Evolutionary conservation across 495 filamentous ascomycete species (phyloP).

Genomic region (Daldinia concentrica): DNA sequence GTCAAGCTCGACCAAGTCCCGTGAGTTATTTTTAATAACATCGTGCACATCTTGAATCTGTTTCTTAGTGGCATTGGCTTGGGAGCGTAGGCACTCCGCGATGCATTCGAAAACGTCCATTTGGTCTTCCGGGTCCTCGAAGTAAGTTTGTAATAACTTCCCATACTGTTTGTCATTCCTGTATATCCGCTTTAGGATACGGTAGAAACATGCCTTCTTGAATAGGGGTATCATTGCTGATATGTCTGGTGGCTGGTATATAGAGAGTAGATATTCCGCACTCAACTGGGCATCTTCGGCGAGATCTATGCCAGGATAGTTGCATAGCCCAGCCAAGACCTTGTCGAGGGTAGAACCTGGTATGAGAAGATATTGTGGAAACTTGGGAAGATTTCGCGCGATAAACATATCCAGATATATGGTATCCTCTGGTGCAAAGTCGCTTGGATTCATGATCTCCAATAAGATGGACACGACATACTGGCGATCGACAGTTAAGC

Average conservation of each 20-base stretch:
- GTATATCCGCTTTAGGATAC: constrained; percentile 93
- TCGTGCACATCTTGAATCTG: constrained; percentile 78
- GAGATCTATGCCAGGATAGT: constrained; percentile 80
- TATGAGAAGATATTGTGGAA: constrained; percentile 92
- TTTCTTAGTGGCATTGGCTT: constrained; percentile 72
- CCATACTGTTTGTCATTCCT: constrained; percentile 81
- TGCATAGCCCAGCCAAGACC: constrained; percentile 83
- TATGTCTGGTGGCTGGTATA: constrained; percentile 89
- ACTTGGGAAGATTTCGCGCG: constrained; percentile 94
- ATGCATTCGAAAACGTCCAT: constrained; percentile 80
- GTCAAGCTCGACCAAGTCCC: constrained; percentile 74
- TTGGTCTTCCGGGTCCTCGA: constrained; percentile 83
- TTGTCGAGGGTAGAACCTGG: constrained; percentile 84
- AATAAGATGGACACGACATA: constrained; percentile 88
- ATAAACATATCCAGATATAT: constrained; percentile 99
- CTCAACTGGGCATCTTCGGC: constrained; percentile 95
- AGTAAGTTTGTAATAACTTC: constrained; percentile 79
- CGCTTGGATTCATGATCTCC: constrained; percentile 80
- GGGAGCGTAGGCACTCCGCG: constrained; percentile 78
- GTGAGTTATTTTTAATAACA: constrained; percentile 74
- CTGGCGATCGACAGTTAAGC: constrained; percentile 84
- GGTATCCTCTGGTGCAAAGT: constrained; percentile 80
- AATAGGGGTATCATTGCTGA: constrained; percentile 78
- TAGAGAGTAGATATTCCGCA: constrained; percentile 90
- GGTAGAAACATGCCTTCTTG: constrained; percentile 83